These are phyloP conservation scores for Penicillium macrosclerotiorum DNA, from an alignment of 495 filamentous ascomycete species.

Conservation along the genomic window DNA sequence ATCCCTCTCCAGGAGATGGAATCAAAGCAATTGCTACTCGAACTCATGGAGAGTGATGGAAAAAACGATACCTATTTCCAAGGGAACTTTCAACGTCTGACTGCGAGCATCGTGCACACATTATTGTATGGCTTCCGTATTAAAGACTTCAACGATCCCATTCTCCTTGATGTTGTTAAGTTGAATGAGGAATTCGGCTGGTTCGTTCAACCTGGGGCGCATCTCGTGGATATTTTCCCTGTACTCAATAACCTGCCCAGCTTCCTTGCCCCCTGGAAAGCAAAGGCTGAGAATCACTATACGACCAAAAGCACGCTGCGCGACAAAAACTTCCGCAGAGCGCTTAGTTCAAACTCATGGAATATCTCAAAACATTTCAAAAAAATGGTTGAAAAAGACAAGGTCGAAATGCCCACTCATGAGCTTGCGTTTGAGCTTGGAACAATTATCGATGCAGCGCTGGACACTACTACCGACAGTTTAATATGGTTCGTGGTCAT, in stretches of 20 bases:
- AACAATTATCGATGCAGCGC: slow-evolving; percentile 18
- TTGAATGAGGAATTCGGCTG: slow-evolving; percentile 19
- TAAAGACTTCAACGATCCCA: slow-evolving; percentile 11
- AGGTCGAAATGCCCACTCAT: slow-evolving; percentile 6
- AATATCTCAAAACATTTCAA: slow-evolving; percentile 10
- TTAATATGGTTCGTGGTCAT: slow-evolving; percentile 19
- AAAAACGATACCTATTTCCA: background rate
- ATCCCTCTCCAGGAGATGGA: slow-evolving; percentile 12
- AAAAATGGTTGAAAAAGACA: slow-evolving; percentile 3
- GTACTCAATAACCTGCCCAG: slow-evolving; percentile 18
- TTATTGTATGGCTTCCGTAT: slow-evolving; percentile 20
- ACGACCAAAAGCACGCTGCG: slow-evolving; percentile 9
- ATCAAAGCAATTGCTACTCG: background rate
- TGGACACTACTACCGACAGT: slow-evolving; percentile 14
- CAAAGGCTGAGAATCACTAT: slow-evolving; percentile 17
- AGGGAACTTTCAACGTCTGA: slow-evolving; percentile 12
- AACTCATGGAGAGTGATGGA: background rate
- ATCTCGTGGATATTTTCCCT: slow-evolving; percentile 21
- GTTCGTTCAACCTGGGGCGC: slow-evolving; percentile 10
- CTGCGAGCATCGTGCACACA: slow-evolving; percentile 17
- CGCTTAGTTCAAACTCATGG: slow-evolving; percentile 1
- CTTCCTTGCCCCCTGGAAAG: slow-evolving; percentile 20
- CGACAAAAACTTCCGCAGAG: background rate
- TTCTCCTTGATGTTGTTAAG: slow-evolving; percentile 10
- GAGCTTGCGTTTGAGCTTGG: slow-evolving; percentile 24